Percentiles rank a stretch among this genome's conserved stretches.
Conservation (phyloP, 2,329 filamentous ascomycete genomes). For the Apiospora rasikravindrae region DNA sequence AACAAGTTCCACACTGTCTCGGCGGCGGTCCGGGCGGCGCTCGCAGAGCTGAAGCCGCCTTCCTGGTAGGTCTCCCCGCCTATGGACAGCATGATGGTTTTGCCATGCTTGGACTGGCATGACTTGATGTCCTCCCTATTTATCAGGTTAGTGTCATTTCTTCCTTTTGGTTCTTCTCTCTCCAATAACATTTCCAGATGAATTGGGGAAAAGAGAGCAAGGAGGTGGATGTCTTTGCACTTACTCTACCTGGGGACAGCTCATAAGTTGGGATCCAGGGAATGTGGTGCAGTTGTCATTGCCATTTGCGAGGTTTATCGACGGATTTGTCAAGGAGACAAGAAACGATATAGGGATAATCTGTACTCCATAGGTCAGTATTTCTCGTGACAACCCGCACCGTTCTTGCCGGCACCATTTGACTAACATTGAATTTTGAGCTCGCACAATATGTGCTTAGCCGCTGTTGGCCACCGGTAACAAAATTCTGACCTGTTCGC, state of each 20-base stretch:
- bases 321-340: conserved; percentile 57
- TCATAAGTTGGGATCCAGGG: conserved; percentile 59
- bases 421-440: conserved; percentile 48
- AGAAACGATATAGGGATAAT: conserved; percentile 71
- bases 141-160: background rate
- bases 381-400: background rate
- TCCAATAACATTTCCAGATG: background rate
- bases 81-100: conserved; percentile 75
- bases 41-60: conserved; percentile 63
- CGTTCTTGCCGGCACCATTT: background rate
- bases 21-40: conserved; percentile 60
- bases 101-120: conserved; percentile 67
- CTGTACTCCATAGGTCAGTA: background rate
- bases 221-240: conserved; percentile 30
- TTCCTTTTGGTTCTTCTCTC: background rate
- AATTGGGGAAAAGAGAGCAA: background rate
- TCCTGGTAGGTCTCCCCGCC: conserved; percentile 74
- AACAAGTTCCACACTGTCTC: conserved; percentile 73
- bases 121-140: conserved; percentile 54
- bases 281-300: conserved; percentile 65
- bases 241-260: conserved; percentile 70
- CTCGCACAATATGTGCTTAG: conserved; percentile 64
- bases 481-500: conserved; percentile 63
- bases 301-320: conserved; percentile 69
- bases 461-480: conserved; percentile 56